Conservation (phyloP, 306 rosid genomes). For the Fagus sylvatica region DNA sequence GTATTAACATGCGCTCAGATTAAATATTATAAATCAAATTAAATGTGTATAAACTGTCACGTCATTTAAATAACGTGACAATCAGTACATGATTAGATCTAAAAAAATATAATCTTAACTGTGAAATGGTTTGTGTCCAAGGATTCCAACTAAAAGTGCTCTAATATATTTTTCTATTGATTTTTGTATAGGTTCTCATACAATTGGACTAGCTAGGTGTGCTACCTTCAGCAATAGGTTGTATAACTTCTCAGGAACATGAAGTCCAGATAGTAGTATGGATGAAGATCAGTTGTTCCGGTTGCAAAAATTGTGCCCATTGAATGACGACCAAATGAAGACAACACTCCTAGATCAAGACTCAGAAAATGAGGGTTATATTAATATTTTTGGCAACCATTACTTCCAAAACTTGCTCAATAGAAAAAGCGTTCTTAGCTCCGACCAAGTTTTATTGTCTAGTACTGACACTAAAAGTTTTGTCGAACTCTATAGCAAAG, state of each 20-base stretch:
- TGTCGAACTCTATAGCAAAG: conserved; percentile 50
- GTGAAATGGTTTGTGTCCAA: too few relatives aligned
- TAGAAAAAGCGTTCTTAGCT: conserved; percentile 64
- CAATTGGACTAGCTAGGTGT: conserved; percentile 77
- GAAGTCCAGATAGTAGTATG: conserved; percentile 57
- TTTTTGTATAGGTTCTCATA: conserved; percentile 67
- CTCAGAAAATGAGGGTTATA: conserved; percentile 20
- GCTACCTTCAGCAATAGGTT: conserved; percentile 60
- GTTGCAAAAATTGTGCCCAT: conserved; percentile 58
- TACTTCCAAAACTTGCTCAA: conserved; percentile 62
- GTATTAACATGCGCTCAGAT: too few relatives aligned
- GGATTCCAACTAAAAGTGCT: too few relatives aligned
- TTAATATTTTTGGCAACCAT: conserved; percentile 70
- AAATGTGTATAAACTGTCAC: too few relatives aligned
- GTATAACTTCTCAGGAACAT: conserved; percentile 67
- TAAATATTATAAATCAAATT: too few relatives aligned
- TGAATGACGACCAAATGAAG: conserved; percentile 53
- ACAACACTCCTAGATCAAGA: conserved; percentile 56
- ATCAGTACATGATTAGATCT: too few relatives aligned
- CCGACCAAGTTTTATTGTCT: conserved; percentile 68
- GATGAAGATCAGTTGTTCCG: conserved; percentile 47
- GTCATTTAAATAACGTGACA: too few relatives aligned
- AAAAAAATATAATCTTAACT: too few relatives aligned
- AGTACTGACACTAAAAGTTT: conserved; percentile 40
- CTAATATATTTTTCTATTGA: too few relatives aligned